Base-by-base conservation (phyloP, 768 basidiomycete genomes). In the Mycena capillaripes region DNA sequence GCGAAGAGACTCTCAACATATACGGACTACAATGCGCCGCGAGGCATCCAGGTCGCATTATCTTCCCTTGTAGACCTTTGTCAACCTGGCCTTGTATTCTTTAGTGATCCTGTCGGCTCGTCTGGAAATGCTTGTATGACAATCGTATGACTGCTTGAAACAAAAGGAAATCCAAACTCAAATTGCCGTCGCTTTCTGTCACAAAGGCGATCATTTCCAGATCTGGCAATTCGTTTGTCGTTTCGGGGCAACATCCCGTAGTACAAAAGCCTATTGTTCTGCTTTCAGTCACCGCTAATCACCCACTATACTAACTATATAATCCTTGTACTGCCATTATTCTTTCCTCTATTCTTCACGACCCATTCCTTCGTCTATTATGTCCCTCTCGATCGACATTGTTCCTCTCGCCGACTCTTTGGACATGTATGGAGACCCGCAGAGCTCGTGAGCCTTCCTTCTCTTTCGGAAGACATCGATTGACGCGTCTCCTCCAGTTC, bases 351-450 rank as follows among this genome's bases (percentile, higher is more conserved):
- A 58, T 65, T 65, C 57, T 68, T 72, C 66, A 69, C 71, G 61
- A 52, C 50, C 77, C 74, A 64, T 68, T 76, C 95, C 93, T 93
- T 85, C 92, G 55, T 78, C 76, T n/a, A 71, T 72, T 76, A 95
- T 95, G 94, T 86, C 93, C 46, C 83, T 95, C 76, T 85, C 89
- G 58, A 78, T 96, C 68, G 83, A 88, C 62, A 92, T 96, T 71
- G 81, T 89, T 34, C 92, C 94, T 0, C 84, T 86, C 65, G 83
- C 89, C 44, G 76, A 85, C 58, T 81, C 86, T 34, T 81, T 96
- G 74, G 88, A 92, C 77, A 90, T 96, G 88, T 90, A 90, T 77
- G 95, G 94, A 66, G 86, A 88, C 32, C 88, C 90, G 9, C 90
- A 94, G 80, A 72, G 84, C 63, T 85, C 83, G 95, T 95, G 79